Base-by-base conservation (phyloP, 2,329 filamentous ascomycete species). In the Fusarium bactridioides region DNA sequence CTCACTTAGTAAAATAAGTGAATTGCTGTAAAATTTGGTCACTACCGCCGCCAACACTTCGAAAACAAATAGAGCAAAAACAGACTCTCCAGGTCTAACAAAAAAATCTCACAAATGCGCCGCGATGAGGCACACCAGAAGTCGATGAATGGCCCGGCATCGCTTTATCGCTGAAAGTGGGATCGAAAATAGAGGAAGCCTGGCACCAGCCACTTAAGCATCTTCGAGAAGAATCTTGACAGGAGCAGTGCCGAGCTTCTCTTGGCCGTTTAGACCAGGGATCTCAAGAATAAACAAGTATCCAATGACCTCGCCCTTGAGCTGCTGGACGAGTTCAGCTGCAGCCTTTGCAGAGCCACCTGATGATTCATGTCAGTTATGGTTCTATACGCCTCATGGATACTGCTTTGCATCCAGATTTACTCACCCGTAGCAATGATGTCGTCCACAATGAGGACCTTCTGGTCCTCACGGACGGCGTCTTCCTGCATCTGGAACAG, bases 221-320 rank as follows among this genome's bases (percentile, higher is more conserved):
- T 85, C 82, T 74, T 89, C 91, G 70, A 99, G 89, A 41, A 99
- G 89, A 47, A 95, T 97, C 81, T 93, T 89, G 58, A 95, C 92
- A 16, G 94, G 94, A 53, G 84, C 82, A 62, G 91, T 92, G 76
- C 92, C 90, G 76, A 99, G 92, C 88, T 97, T 96, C 72, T 94
- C 92, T 77, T 94, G 91, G 76, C 96, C 96, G 81, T 97, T 94
- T 76, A 99, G 90, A 84, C 96, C 95, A 77, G 94, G 92, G 73
- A 99, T 92, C 83, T 98, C 95, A 81, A 98, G 93, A 78, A 99
- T 93, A 86, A 99, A 99, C 72, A 98, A 86, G 84, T 93, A 98
- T 77, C 94, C 95, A 66, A 97, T 84, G 51, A 98, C 86, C n/a
- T 90, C 87, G 74, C 95, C 96, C 75, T 94, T 94, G 74, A 97